phyloP scores from a whole-genome alignment of 1,284 basidiomycete genomes.

The Hymenochaete sp. region DNA sequence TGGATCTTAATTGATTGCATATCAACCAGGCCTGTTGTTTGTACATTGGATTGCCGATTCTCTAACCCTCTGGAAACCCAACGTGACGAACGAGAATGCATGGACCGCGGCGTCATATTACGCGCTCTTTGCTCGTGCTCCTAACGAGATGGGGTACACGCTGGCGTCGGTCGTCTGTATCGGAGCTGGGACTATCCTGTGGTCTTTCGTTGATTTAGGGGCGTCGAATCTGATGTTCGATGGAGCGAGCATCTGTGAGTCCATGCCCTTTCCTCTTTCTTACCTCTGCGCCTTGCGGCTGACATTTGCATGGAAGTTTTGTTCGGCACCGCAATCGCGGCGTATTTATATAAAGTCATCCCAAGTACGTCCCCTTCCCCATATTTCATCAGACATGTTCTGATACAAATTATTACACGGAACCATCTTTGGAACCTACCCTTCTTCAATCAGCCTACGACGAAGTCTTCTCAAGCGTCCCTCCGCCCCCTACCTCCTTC shows the following conservation, averaged over 20 bases:
- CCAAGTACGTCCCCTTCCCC: slow-evolving; percentile 49
- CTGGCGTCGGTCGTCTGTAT: slow-evolving; percentile 45
- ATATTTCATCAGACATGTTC: slow-evolving; percentile 1
- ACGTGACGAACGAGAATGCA: slow-evolving; percentile 66
- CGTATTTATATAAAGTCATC: slow-evolving; percentile 64
- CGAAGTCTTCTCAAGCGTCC: slow-evolving; percentile 47
- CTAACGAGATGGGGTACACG: slow-evolving; percentile 43
- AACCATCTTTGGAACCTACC: slow-evolving; percentile 14
- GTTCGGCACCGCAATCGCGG: slow-evolving; percentile 54
- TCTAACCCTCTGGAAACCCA: slow-evolving; percentile 74
- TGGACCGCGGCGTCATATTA: slow-evolving; percentile 76
- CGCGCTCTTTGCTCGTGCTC: slow-evolving; percentile 60
- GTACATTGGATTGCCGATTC: slow-evolving; percentile 85
- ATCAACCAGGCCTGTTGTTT: slow-evolving; percentile 67
- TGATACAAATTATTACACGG: no score
- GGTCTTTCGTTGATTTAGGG: slow-evolving; percentile 65
- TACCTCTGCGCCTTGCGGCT: no score
- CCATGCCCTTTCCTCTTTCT: slow-evolving; percentile 26
- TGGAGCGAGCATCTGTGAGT: slow-evolving; percentile 78
- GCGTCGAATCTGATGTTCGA: slow-evolving; percentile 83
- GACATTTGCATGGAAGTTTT: slow-evolving; percentile 41
- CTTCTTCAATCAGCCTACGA: slow-evolving; percentile 36
- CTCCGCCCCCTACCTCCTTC: slow-evolving; percentile 29
- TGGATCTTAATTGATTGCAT: no score
- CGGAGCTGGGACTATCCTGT: slow-evolving; percentile 58